phyloP scores from a whole-genome alignment of 768 basidiomycete genomes.

The Podaxis carcinomalis region DNA sequence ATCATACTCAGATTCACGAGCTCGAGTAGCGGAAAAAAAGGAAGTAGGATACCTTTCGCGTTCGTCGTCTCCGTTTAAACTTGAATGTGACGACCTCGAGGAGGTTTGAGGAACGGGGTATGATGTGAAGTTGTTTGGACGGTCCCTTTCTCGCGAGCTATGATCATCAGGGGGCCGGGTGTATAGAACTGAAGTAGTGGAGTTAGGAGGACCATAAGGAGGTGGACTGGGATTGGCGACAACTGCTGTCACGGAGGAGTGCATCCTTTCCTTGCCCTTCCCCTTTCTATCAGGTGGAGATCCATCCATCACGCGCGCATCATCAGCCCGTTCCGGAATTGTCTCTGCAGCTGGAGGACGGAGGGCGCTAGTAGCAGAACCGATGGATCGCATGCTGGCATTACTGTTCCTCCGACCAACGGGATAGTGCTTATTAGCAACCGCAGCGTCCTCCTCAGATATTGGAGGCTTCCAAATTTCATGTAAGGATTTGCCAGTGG shows the following conservation, averaged over 20 bases:
- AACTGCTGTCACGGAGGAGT: not conserved
- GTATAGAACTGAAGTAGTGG: not conserved
- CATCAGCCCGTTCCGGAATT: slow-evolving; percentile 8
- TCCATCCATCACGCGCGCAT: not conserved
- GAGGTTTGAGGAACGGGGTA: not conserved
- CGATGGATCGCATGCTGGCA: slow-evolving; percentile 44
- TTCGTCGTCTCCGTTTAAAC: not conserved
- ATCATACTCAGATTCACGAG: not conserved
- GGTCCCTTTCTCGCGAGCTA: not conserved
- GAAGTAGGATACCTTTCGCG: not conserved
- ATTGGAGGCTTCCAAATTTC: slow-evolving; percentile 49
- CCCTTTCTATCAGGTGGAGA: slow-evolving; percentile 7
- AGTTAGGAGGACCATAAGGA: not conserved
- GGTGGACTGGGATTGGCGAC: not conserved
- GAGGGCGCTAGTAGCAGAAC: slow-evolving; percentile 28
- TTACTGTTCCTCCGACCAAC: slow-evolving; percentile 44
- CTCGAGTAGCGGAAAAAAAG: not conserved
- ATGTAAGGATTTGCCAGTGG: slow-evolving; percentile 25
- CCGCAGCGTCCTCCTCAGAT: slow-evolving; percentile 36
- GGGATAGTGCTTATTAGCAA: slow-evolving; percentile 34
- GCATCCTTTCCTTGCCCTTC: slow-evolving; percentile 2
- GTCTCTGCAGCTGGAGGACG: slow-evolving; percentile 24
- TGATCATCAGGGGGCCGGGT: not conserved
- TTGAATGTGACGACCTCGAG: not conserved
- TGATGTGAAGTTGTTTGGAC: not conserved